Evolutionary conservation across 2,329 filamentous ascomycete genomes (phyloP), one percentile per base, ranked within the genome.

Genomic region (Venturia pyrina): DNA sequence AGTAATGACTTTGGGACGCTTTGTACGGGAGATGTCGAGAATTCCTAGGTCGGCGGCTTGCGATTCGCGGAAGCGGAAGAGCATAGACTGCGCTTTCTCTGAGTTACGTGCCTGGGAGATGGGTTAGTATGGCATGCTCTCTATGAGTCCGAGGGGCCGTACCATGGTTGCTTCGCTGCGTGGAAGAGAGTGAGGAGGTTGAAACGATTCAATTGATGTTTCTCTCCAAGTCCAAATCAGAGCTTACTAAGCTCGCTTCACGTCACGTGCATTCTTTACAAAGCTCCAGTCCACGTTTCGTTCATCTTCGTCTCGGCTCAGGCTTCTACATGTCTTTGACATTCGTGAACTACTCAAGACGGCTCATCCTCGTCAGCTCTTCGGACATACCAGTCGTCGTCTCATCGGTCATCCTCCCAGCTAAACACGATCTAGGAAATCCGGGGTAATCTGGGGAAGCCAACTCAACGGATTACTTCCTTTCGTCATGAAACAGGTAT

Each of bases 71-170:
- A 99, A 99, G 83, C 95, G 93, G 82, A 97, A 99, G 78, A 99
- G 93, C 93, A 99, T 99, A 61, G 93, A 97, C 82, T 99, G 95
- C 73, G 95, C 93, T 79, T 98, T 99, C 84, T 98, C 93, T 59
- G 91, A 93, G 78, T 98, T 97, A 75, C 93, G 93, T 74, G 93
- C 93, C 93, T 92, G 71, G 28, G 32, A n/a, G 60, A 48, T 28
- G 75, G 74, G 70, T 61, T 72, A 72, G 70, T 64, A 24, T 7
- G 28, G 6, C 37, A 19, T 59, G 15, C 5, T 59, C 24, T n/a
- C 15, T 34, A 24, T n/a, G 15, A 11, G 8, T n/a, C 1, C 17
- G 7, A 19, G 32, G 3, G 3, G 6, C n/a, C 28, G 4, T 37
- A 59, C 53, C 53, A 59, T 59, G 24, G 4, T 13, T 59, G 53